Percentiles rank a stretch among this genome's conserved stretches.
These are phyloP conservation scores for Metschnikowia similis DNA, from an alignment of 805 yeast species.

Conservation along the genomic window DNA sequence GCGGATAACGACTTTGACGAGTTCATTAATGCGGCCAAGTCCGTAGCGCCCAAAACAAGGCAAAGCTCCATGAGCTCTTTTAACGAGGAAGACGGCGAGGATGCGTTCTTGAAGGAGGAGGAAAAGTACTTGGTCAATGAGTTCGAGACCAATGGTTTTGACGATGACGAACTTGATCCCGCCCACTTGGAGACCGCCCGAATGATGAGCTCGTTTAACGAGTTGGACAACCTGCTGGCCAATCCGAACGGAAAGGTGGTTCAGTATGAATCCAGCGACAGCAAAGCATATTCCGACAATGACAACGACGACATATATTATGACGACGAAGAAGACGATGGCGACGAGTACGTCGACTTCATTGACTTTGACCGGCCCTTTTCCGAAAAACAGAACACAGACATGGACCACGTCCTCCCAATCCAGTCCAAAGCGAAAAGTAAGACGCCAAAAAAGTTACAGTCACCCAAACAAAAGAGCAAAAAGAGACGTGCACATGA, in stretches of 20 bases:
- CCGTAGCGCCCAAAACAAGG: slow-evolving; percentile 11
- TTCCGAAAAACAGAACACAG: slow-evolving; percentile 15
- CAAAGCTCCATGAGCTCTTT: slow-evolving; percentile 29
- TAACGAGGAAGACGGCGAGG: slow-evolving; percentile 34
- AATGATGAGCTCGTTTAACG: slow-evolving; percentile 15
- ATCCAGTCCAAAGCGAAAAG: slow-evolving; percentile 8
- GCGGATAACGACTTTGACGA: slow-evolving; percentile 45
- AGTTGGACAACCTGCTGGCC: slow-evolving; percentile 8
- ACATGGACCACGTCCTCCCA: slow-evolving; percentile 5
- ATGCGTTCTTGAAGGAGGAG: slow-evolving; percentile 40
- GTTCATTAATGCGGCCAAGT: slow-evolving; percentile 17
- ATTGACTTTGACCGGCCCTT: slow-evolving; percentile 33
- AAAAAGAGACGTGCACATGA: slow-evolving; percentile 21
- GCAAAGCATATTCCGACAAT: slow-evolving; percentile 25
- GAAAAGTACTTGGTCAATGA: slow-evolving; percentile 43
- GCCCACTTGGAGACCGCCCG: slow-evolving; percentile 18
- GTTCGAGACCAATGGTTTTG: slow-evolving; percentile 44
- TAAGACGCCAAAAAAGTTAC: slow-evolving; percentile 9
- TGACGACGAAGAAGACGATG: slow-evolving; percentile 29
- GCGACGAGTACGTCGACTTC: slow-evolving; percentile 40
- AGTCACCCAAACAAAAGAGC: slow-evolving; percentile 8
- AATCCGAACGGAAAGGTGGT: slow-evolving; percentile 34
- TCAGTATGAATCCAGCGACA: slow-evolving; percentile 35
- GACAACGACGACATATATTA: slow-evolving; percentile 14
- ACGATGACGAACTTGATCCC: slow-evolving; percentile 39